These are phyloP conservation scores for Bipolaris oryzae DNA, from an alignment of 2,329 filamentous ascomycete species.

Conservation along the genomic window DNA sequence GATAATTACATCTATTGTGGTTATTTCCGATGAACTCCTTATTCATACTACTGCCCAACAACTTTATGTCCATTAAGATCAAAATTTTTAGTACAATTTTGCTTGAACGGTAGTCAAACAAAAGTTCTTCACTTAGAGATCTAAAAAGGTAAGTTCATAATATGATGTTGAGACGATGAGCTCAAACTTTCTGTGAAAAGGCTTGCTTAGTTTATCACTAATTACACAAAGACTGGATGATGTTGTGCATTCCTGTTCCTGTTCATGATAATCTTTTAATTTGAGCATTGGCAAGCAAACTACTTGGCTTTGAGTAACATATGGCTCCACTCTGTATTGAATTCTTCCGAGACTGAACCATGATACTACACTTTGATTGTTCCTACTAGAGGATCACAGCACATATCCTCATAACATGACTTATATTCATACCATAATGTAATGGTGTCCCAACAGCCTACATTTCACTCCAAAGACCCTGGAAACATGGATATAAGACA, in stretches of 20 bases:
- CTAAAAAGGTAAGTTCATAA: not conserved
- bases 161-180: not conserved
- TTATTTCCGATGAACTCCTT: not conserved
- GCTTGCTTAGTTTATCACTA: not conserved
- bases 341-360: too few species aligned
- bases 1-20: not conserved
- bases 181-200: not conserved
- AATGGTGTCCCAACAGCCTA: not conserved
- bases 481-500: not conserved
- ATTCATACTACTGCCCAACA: not conserved
- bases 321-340: too few species aligned
- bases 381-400: too few species aligned
- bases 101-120: not conserved
- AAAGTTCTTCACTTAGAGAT: not conserved
- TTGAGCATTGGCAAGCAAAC: too few species aligned
- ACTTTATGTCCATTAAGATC: not conserved
- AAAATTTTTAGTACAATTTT: not conserved
- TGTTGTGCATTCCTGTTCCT: too few species aligned
- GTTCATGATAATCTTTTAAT: too few species aligned
- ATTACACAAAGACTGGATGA: too few species aligned
- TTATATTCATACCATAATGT: not conserved
- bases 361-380: too few species aligned
- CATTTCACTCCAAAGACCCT: not conserved
- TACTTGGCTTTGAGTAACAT: too few species aligned
- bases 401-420: not conserved